Evolutionary conservation across 257 asterid genomes (phyloP).

Genomic region (Solanum infundibuliforme): DNA sequence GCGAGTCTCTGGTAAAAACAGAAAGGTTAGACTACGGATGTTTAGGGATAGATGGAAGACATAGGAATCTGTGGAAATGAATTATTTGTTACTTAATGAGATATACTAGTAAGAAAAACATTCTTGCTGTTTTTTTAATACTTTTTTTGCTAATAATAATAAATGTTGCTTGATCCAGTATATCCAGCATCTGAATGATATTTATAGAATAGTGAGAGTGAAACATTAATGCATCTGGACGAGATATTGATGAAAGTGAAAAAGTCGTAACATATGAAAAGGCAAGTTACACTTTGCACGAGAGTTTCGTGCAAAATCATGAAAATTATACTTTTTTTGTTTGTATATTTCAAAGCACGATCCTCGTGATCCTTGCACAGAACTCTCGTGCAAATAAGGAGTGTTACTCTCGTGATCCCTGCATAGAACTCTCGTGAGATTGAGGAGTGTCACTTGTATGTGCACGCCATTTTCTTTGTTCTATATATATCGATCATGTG

Average conservation of each 20-base stretch:
- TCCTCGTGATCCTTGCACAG: background rate
- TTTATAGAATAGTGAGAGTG: background rate
- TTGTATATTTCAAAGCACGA: background rate
- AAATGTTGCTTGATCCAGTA: background rate
- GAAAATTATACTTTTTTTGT: background rate
- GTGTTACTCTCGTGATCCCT: too few relatives aligned
- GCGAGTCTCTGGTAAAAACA: background rate
- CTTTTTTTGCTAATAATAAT: too few relatives aligned
- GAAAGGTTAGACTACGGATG: too few relatives aligned
- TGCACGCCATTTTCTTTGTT: background rate
- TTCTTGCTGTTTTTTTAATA: too few relatives aligned
- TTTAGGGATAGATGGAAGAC: too few relatives aligned
- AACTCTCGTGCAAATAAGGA: background rate
- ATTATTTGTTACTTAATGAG: too few relatives aligned
- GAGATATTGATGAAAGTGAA: background rate
- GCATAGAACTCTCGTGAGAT: too few relatives aligned
- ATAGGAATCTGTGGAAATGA: too few relatives aligned
- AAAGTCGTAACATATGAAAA: background rate
- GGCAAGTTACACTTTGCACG: background rate
- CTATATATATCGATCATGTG: too few relatives aligned
- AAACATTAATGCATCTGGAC: background rate
- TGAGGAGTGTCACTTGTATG: background rate
- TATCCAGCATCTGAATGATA: background rate
- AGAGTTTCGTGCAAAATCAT: background rate
- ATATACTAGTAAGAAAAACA: too few relatives aligned